Evolutionary conservation across 768 basidiomycete genomes (phyloP).

Genomic region (Agrocybe pediades): DNA sequence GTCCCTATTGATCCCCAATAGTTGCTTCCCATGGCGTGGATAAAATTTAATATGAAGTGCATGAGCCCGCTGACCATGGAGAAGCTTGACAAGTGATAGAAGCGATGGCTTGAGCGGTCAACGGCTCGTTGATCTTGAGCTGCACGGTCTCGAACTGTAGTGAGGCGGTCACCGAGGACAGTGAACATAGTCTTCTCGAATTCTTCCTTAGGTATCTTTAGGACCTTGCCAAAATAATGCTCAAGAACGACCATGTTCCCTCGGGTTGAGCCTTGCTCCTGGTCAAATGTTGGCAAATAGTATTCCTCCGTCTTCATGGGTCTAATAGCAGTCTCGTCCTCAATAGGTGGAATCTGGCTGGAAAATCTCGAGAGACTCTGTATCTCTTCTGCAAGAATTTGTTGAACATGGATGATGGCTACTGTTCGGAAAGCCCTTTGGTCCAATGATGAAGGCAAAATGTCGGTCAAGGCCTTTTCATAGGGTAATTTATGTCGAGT

Average conservation of each 20-base stretch:
- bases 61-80: constrained; percentile 19
- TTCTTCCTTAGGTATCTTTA: constrained; percentile 12
- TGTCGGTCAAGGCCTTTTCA: constrained; percentile 5
- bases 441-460: constrained; percentile 6
- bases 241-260: constrained; percentile 18
- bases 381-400: constrained; percentile 6
- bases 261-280: constrained; percentile 18
- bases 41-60: constrained; percentile 18
- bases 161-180: constrained; percentile 18
- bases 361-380: background rate
- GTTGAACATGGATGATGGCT: constrained; percentile 5
- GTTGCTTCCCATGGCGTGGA: constrained; percentile 6
- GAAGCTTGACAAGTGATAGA: constrained; percentile 20
- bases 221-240: constrained; percentile 18
- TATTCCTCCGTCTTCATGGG: constrained; percentile 14
- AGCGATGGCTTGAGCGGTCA: constrained; percentile 14
- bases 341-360: background rate
- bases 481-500: constrained; percentile 10
- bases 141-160: constrained; percentile 18
- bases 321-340: background rate
- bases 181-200: constrained; percentile 14
- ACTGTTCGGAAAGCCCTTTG: constrained; percentile 5
- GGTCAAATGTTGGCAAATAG: constrained; percentile 19
- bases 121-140: constrained; percentile 22
- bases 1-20: constrained; percentile 9